phyloP scores from a whole-genome alignment of 805 yeast genomes.

The Nakazawaea holstii region DNA sequence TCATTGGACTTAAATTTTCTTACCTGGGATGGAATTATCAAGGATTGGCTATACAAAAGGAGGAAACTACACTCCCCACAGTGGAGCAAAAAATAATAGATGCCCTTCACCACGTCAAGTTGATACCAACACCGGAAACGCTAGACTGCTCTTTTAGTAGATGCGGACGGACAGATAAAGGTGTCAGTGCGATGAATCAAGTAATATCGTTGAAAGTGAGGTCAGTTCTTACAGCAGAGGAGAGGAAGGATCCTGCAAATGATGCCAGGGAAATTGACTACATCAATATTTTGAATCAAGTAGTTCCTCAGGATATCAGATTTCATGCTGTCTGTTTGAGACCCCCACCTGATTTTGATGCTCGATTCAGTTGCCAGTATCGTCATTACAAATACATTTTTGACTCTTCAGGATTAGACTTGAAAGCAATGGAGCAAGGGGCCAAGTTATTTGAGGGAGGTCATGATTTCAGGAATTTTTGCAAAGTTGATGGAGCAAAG shows the following conservation, averaged over 20 bases:
- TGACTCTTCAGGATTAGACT: constrained; percentile 48
- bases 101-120: constrained; percentile 61
- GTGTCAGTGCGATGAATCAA: constrained; percentile 97
- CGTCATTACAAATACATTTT: constrained; percentile 87
- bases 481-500: constrained; percentile 91
- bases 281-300: constrained; percentile 64
- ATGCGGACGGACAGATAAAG: constrained; percentile 93
- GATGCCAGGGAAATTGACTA: constrained; percentile 76
- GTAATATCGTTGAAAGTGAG: constrained; percentile 79
- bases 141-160: constrained; percentile 69
- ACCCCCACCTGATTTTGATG: constrained; percentile 82
- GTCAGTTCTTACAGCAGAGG: constrained; percentile 57
- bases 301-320: constrained; percentile 76
- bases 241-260: constrained; percentile 48
- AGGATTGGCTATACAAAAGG: constrained; percentile 81
- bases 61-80: constrained; percentile 74
- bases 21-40: constrained; percentile 94
- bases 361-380: constrained; percentile 82
- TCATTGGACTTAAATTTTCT: constrained; percentile 76
- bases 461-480: constrained; percentile 91
- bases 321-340: constrained; percentile 77
- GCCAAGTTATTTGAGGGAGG: constrained; percentile 60
- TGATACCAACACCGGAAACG: constrained; percentile 59
- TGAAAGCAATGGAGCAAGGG: constrained; percentile 64
- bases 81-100: constrained; percentile 74